Conservation (phyloP, 306 rosid genomes). For the Calophaca sinica region DNA sequence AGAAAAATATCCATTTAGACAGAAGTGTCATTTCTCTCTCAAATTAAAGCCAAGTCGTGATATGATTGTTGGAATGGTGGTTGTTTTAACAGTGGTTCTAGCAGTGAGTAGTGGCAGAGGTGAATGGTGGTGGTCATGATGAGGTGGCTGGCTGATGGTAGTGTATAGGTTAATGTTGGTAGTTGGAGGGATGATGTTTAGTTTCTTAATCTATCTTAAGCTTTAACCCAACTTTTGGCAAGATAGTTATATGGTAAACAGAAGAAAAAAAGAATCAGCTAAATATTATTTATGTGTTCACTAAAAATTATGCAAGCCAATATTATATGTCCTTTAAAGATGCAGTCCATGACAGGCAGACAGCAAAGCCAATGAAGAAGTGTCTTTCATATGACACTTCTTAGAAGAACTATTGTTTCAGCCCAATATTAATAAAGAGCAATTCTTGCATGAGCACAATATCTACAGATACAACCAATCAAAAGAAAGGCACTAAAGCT, state of each 20-base stretch:
- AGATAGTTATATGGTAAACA: background rate
- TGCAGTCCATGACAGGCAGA: background rate
- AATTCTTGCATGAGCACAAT: background rate
- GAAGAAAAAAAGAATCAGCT: conserved; percentile 9
- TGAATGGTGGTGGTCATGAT: background rate
- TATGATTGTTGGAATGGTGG: background rate
- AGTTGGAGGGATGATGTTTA: background rate
- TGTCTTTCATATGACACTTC: too few relatives aligned
- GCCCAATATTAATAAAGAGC: background rate
- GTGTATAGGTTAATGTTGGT: background rate
- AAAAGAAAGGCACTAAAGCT: background rate
- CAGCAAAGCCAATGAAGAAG: background rate
- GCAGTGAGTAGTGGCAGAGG: background rate
- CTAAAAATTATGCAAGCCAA: conserved; percentile 1
- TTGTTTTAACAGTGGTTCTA: background rate
- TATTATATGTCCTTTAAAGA: conserved; percentile 1
- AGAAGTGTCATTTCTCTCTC: background rate
- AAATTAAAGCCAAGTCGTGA: conserved; percentile 5
- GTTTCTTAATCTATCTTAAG: conserved; percentile 23
- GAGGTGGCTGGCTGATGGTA: background rate
- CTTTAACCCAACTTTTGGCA: background rate
- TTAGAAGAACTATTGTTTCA: too few relatives aligned
- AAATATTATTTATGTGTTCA: background rate
- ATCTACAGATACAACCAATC: conserved; percentile 5
- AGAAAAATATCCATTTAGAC: conserved; percentile 16